These are phyloP conservation scores for Lasiosphaeria miniovina DNA, from an alignment of 495 filamentous ascomycete genomes.

Conservation along the genomic window DNA sequence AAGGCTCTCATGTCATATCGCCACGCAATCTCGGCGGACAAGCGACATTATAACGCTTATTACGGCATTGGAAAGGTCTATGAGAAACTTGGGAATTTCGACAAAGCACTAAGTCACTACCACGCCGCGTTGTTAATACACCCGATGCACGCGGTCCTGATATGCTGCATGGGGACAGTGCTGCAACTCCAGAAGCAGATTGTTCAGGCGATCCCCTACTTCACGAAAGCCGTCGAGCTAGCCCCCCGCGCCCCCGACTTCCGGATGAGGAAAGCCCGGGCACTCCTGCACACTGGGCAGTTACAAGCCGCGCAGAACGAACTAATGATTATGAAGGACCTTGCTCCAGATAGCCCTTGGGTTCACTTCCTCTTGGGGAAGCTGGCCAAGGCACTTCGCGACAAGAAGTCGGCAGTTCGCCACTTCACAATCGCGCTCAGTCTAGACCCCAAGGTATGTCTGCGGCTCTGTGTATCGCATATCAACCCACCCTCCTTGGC, in stretches of 20 bases:
- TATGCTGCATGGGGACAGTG: constrained; percentile 86
- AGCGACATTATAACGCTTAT: constrained; percentile 93
- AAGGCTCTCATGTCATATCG: constrained; percentile 86
- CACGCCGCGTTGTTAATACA: constrained; percentile 81
- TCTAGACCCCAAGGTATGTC: constrained; percentile 86
- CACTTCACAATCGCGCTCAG: constrained; percentile 94
- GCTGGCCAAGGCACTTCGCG: constrained; percentile 74
- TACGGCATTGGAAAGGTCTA: constrained; percentile 92
- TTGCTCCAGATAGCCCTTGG: constrained; percentile 91
- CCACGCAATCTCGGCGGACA: constrained; percentile 75
- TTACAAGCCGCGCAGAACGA: constrained; percentile 69
- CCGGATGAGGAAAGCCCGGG: constrained; percentile 88
- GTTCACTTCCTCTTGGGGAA: constrained; percentile 91
- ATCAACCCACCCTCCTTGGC: background rate
- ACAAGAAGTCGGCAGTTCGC: constrained; percentile 78
- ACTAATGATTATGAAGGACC: constrained; percentile 76
- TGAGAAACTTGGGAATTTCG: constrained; percentile 90
- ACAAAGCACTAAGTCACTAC: constrained; percentile 88
- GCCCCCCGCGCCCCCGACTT: constrained; percentile 78
- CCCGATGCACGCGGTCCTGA: constrained; percentile 82
- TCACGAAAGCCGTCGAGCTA: constrained; percentile 72
- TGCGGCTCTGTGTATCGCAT: background rate
- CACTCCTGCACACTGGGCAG: constrained; percentile 73
- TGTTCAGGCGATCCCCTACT: constrained; percentile 72
- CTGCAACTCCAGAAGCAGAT: constrained; percentile 82